Percentiles rank a stretch among this genome's conserved stretches.
phyloP scores from a whole-genome alignment of 2,329 filamentous ascomycete species.

The Venturia pyrina region DNA sequence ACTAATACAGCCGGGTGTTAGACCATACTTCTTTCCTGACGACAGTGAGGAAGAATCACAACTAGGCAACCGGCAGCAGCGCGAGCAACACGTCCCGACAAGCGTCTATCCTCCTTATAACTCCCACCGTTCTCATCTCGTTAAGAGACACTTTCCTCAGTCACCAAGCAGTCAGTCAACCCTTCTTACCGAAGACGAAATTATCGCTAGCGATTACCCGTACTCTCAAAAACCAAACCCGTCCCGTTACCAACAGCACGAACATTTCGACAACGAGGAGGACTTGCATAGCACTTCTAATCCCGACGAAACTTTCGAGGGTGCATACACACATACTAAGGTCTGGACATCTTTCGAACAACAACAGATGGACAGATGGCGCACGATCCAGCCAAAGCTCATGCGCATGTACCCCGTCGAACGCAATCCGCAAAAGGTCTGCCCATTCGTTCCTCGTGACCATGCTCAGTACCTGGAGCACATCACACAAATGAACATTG shows the following conservation, averaged over 20 bases:
- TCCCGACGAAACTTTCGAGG: background rate
- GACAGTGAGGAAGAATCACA: slow-evolving; percentile 2
- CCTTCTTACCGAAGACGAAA: background rate
- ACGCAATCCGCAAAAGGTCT: background rate
- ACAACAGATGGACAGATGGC: slow-evolving; percentile 2
- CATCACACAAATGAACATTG: background rate
- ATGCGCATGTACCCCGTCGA: slow-evolving; percentile 6
- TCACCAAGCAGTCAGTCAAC: slow-evolving; percentile 2
- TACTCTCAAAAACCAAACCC: background rate
- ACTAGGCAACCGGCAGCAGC: background rate
- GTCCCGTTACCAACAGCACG: background rate
- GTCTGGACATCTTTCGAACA: background rate
- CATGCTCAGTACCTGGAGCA: background rate
- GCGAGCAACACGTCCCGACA: background rate
- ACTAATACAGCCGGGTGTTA: background rate
- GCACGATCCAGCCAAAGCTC: background rate
- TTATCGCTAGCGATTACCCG: background rate
- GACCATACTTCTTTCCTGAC: background rate
- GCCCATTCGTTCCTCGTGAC: slow-evolving; percentile 2
- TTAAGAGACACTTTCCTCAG: background rate
- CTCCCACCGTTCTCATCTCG: background rate
- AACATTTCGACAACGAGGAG: background rate
- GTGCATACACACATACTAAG: background rate
- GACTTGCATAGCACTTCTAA: background rate
- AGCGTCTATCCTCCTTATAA: background rate